phyloP scores from a whole-genome alignment of 345 rosid species.

The Corchorus capsularis region DNA sequence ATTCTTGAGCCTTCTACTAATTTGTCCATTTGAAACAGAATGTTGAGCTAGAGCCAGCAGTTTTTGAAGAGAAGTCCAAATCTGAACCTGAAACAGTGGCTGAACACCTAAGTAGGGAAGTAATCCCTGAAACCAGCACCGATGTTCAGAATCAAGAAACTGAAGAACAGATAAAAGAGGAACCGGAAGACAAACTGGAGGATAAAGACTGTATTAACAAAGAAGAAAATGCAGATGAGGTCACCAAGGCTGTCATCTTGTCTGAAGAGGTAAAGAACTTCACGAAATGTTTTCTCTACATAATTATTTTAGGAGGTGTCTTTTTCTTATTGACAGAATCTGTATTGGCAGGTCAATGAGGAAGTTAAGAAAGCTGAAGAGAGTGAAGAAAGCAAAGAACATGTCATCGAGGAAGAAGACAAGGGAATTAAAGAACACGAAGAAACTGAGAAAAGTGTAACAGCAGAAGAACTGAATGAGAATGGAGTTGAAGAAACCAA shows the following conservation, averaged over 20 bases:
- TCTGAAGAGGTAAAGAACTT: constrained; percentile 44
- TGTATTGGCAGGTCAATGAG: constrained; percentile 29
- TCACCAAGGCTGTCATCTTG: constrained; percentile 27
- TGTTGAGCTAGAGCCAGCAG: constrained; percentile 16
- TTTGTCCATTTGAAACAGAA: constrained; percentile 30
- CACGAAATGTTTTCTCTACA: background rate
- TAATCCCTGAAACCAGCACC: constrained; percentile 17
- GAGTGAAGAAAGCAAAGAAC: constrained; percentile 29
- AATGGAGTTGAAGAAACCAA: constrained; percentile 4
- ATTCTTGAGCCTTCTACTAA: constrained; percentile 20
- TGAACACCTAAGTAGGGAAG: constrained; percentile 25
- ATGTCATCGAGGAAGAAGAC: constrained; percentile 23
- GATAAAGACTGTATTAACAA: constrained; percentile 24
- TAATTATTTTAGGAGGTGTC: constrained; percentile 15
- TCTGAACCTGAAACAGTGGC: constrained; percentile 17
- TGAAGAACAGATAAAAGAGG: constrained; percentile 27
- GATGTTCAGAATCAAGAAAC: constrained; percentile 17
- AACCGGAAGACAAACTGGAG: constrained; percentile 21
- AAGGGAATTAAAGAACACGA: constrained; percentile 17
- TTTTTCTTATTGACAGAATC: background rate
- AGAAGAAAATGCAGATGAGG: constrained; percentile 33
- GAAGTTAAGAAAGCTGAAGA: constrained; percentile 30
- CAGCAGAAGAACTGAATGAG: constrained; percentile 13
- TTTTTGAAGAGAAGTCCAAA: constrained; percentile 21
- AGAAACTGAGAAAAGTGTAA: constrained; percentile 9